Conservation (phyloP, 495 filamentous ascomycete species). For the Hyaloscypha bicolor region DNA sequence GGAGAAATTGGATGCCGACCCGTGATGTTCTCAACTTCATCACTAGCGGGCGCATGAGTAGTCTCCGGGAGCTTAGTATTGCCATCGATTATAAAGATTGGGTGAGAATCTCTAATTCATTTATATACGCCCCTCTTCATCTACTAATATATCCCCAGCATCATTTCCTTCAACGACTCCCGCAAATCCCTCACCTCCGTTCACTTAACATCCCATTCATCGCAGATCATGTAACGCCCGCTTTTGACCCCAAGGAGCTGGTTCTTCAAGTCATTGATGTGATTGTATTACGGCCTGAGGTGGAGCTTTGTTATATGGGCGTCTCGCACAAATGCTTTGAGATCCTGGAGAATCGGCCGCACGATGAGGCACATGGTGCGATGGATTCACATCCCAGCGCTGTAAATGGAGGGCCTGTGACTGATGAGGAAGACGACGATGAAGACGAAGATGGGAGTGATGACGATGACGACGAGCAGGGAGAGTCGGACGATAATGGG, state of each 20-base stretch:
- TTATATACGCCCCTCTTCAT: neutral
- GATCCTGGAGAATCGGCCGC: slow-evolving; percentile 68
- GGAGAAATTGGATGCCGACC: slow-evolving; percentile 77
- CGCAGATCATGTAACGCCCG: slow-evolving; percentile 59
- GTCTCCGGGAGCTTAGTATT: slow-evolving; percentile 74
- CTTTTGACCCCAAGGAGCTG: slow-evolving; percentile 69
- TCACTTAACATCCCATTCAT: slow-evolving; percentile 81
- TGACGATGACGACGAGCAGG: slow-evolving; percentile 50
- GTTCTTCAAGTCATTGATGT: slow-evolving; percentile 83
- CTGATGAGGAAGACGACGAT: slow-evolving; percentile 47
- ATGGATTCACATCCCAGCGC: slow-evolving; percentile 35
- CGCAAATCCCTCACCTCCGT: slow-evolving; percentile 71
- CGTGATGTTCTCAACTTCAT: slow-evolving; percentile 76
- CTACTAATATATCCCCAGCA: slow-evolving; percentile 63
- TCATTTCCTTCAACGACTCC: slow-evolving; percentile 82
- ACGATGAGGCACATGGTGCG: slow-evolving; percentile 45
- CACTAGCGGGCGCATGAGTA: slow-evolving; percentile 79
- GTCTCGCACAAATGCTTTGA: slow-evolving; percentile 84
- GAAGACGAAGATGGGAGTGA: slow-evolving; percentile 44
- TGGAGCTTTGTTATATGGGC: slow-evolving; percentile 83
- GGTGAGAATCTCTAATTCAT: slow-evolving; percentile 56
- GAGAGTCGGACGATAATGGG: slow-evolving; percentile 44
- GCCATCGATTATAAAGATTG: slow-evolving; percentile 82
- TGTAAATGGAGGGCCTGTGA: slow-evolving; percentile 31
- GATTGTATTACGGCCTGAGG: slow-evolving; percentile 81